A percentile compares a stretch with the other conserved stretches of the same genome.
Evolutionary conservation across 2,329 filamentous ascomycete species (phyloP).

Genomic region (Penicillium polonicum): DNA sequence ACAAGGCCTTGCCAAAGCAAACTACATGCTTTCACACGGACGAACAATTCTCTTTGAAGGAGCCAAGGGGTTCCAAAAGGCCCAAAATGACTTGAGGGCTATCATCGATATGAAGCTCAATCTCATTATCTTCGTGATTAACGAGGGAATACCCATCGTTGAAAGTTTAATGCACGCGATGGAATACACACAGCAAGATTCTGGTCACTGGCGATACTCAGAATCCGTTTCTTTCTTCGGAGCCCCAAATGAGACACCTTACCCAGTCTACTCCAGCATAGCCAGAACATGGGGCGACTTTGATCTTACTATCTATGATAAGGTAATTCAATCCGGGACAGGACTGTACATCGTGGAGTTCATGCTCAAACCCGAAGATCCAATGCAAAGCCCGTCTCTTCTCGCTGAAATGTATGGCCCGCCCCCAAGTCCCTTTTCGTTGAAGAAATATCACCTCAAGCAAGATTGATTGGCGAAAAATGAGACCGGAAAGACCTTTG

Average conservation of each 20-base stretch:
- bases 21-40: neutral
- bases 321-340: neutral
- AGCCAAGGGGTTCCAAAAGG: neutral
- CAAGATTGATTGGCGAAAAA: neutral
- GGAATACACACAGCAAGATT: neutral
- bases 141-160: neutral
- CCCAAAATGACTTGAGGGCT: neutral
- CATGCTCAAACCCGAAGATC: neutral
- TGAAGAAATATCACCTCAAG: neutral
- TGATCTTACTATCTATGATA: neutral
- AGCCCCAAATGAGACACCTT: neutral
- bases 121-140: neutral
- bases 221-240: slow-evolving; percentile 3
- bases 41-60: neutral
- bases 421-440: neutral
- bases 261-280: neutral
- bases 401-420: neutral
- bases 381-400: neutral
- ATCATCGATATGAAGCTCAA: neutral
- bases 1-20: neutral
- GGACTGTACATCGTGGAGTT: neutral
- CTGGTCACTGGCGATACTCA: neutral
- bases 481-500: neutral
- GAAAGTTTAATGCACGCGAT: neutral
- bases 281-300: neutral